Evolutionary conservation across 345 rosid species (phyloP), one percentile per base, ranked within the genome.

Genomic region (Viola odorata): DNA sequence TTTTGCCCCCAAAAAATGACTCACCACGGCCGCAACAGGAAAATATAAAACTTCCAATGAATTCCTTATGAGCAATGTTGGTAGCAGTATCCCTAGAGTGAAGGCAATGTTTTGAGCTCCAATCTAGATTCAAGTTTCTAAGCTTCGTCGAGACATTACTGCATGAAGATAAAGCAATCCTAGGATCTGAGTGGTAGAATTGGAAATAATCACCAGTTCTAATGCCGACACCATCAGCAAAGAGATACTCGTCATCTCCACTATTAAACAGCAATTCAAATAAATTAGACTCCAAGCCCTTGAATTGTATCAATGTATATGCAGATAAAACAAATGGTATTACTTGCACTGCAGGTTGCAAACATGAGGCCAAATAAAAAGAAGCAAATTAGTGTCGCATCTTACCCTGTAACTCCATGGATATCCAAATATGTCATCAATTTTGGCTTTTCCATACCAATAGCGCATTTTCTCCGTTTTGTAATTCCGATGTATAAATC

Each of bases 41-140:
- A 58, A 89, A 82, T 13, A 85, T 76, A 62, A 87, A 81, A 41
- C 98, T 91, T 68, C 96, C 98, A 45, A 87, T 58, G 37, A 77
- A 73, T 75, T 82, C 83, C 23, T 37, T 59, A 55, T 66, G 76
- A 12, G 15, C 68, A 3, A 13, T 63, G 42, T 38, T 47, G 16
- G 42, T 39, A 23, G 44, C 44, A 17, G 1, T 3, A 39, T 37
- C 62, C 9, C 50, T 59, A 57, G 32, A 58, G 12, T 47, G 44
- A 45, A 16, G 51, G 56, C 40, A 60, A 51, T 48, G 64, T 65
- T 54, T 57, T 10, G 71, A 53, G 53, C 14, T 65, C 65, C 66
- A 67, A 9, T 63, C 78, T 58, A 51, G 78, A 59, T 75, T 85
- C 69, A 71, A 77, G 41, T 73, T 74, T 68, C 63, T 72, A 50